These are phyloP conservation scores for Beauveria rudraprayagi DNA, from an alignment of 2,329 filamentous ascomycete species.

Conservation along the genomic window DNA sequence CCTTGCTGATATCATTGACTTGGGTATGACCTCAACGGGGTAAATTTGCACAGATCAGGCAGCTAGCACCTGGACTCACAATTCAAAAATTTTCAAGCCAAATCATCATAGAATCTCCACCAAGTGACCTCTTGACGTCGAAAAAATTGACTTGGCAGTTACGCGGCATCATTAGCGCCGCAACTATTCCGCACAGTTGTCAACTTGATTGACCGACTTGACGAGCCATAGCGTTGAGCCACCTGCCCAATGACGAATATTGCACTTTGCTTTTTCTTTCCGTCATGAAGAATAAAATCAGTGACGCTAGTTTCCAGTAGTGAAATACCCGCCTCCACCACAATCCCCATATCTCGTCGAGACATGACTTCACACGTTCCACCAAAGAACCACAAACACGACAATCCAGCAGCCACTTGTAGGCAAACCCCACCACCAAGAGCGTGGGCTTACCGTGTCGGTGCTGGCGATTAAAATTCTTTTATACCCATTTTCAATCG, in stretches of 20 bases:
- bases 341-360: not conserved
- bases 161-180: not conserved
- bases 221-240: not conserved
- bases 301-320: not conserved
- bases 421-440: not conserved
- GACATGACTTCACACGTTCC: not conserved
- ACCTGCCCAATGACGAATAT: too few relatives aligned
- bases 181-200: not conserved
- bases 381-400: not conserved
- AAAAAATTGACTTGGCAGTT: not conserved
- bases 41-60: too few relatives aligned
- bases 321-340: not conserved
- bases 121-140: not conserved
- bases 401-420: not conserved
- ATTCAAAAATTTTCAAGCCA: not conserved
- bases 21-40: not conserved
- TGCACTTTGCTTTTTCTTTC: too few relatives aligned
- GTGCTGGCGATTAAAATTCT: not conserved
- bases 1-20: not conserved
- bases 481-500: too few relatives aligned
- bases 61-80: not conserved
- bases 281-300: not conserved
- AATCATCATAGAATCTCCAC: conserved; percentile 2
- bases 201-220: too few relatives aligned
- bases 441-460: not conserved